Evolutionary conservation across 1,284 basidiomycete genomes (phyloP).

Genomic region (Xerocomus cyaneibrunnescens): DNA sequence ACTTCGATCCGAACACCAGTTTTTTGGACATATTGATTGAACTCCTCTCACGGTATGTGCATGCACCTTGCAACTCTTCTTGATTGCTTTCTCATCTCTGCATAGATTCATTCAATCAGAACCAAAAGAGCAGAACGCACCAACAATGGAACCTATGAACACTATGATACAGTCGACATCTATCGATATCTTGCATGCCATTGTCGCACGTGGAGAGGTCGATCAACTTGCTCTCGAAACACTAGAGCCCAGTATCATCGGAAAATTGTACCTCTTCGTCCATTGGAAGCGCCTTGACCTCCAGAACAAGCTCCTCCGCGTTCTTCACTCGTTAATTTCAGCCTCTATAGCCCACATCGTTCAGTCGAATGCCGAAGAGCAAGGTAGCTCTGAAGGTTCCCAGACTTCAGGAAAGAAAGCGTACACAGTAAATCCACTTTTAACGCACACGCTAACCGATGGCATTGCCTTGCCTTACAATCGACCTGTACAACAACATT

Average conservation of each 20-base stretch:
- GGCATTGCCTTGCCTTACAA: constrained; percentile 74
- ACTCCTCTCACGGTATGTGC: constrained; percentile 61
- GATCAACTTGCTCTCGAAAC: constrained; percentile 56
- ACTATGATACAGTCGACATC: constrained; percentile 68
- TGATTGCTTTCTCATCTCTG: background rate
- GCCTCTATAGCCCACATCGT: constrained; percentile 43
- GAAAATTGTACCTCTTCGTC: constrained; percentile 74
- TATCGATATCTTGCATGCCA: constrained; percentile 79
- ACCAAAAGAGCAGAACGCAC: constrained; percentile 47
- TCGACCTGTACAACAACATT: constrained; percentile 84
- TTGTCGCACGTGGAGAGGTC: constrained; percentile 80
- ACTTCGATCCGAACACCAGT: constrained; percentile 55
- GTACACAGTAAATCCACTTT: constrained; percentile 62
- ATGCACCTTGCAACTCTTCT: background rate
- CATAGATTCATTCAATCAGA: constrained; percentile 77
- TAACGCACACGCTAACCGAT: constrained; percentile 79
- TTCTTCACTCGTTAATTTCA: constrained; percentile 83
- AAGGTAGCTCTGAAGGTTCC: constrained; percentile 30
- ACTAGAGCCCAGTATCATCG: constrained; percentile 71
- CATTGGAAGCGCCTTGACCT: constrained; percentile 72
- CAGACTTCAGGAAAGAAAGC: constrained; percentile 23
- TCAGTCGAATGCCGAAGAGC: constrained; percentile 30
- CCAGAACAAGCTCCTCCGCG: constrained; percentile 91
- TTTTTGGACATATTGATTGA: constrained; percentile 77
- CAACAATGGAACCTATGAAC: constrained; percentile 63